Percentiles rank a stretch among this genome's conserved stretches.
These are phyloP conservation scores for Nitzschia sp. DNA, from an alignment of 108 stramenopile genomes.

Conservation along the genomic window DNA sequence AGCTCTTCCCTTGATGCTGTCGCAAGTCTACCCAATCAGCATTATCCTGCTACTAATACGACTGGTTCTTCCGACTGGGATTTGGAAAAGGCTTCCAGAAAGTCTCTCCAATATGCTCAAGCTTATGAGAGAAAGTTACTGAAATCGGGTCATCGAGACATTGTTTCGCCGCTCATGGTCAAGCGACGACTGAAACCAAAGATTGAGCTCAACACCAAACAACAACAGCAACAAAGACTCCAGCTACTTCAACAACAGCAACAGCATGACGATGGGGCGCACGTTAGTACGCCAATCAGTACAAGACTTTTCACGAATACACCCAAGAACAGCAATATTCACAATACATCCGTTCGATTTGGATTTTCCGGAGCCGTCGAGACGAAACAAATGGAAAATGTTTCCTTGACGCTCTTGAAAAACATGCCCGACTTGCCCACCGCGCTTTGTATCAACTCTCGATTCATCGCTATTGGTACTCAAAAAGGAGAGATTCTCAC, in stretches of 20 bases:
- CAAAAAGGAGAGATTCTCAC: slow-evolving; percentile 71
- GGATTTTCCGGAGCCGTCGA: slow-evolving; percentile 58
- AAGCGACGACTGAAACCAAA: slow-evolving; percentile 84
- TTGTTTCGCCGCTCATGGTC: slow-evolving; percentile 75
- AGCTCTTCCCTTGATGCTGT: background rate
- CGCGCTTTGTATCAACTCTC: slow-evolving; percentile 72
- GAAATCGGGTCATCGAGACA: slow-evolving; percentile 59
- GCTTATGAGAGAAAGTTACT: slow-evolving; percentile 57
- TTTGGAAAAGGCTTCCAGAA: slow-evolving; percentile 22
- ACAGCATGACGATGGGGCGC: background rate
- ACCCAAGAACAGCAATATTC: slow-evolving; percentile 19
- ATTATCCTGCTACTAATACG: too few relatives aligned
- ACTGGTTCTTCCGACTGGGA: slow-evolving; percentile 20
- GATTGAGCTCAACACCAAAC: slow-evolving; percentile 56
- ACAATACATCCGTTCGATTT: slow-evolving; percentile 24
- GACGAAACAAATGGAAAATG: slow-evolving; percentile 28
- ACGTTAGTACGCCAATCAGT: background rate
- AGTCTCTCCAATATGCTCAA: slow-evolving; percentile 47
- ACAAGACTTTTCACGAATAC: slow-evolving; percentile 12
- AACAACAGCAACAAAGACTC: slow-evolving; percentile 25
- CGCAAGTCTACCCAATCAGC: background rate
- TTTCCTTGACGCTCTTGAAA: slow-evolving; percentile 9
- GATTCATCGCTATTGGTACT: slow-evolving; percentile 89
- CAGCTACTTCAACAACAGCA: background rate
- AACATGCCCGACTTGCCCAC: slow-evolving; percentile 49